A percentile compares a stretch with the other conserved stretches of the same genome.
phyloP scores from a whole-genome alignment of 768 basidiomycete species.

The Hysterangium stoloniferum region DNA sequence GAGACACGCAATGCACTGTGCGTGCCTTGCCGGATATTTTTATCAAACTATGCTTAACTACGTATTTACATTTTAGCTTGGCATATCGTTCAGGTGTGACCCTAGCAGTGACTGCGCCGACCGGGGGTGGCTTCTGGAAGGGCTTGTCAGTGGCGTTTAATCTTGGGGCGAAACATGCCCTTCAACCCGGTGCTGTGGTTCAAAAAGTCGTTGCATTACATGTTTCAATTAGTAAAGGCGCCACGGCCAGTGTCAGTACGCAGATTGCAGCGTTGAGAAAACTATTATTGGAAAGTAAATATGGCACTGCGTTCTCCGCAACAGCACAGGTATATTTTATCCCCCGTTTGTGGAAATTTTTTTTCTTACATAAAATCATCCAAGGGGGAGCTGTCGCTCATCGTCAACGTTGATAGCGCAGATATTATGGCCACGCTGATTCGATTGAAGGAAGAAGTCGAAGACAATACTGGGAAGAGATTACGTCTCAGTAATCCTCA shows the following conservation, averaged over 20 bases:
- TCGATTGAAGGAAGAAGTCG: slow-evolving; percentile 29
- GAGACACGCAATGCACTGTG: slow-evolving; percentile 65
- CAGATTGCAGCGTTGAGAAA: slow-evolving; percentile 68
- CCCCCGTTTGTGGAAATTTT: background rate
- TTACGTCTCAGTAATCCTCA: slow-evolving; percentile 60
- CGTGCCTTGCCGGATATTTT: slow-evolving; percentile 23
- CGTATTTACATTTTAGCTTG: slow-evolving; percentile 29
- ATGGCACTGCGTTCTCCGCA: slow-evolving; percentile 48
- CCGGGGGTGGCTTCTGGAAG: slow-evolving; percentile 40
- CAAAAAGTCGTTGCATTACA: slow-evolving; percentile 59
- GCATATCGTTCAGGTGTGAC: slow-evolving; percentile 66
- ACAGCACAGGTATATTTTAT: slow-evolving; percentile 39
- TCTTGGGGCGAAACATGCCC: slow-evolving; percentile 46
- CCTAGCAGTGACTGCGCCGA: slow-evolving; percentile 43
- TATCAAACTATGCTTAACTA: background rate
- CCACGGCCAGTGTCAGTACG: slow-evolving; percentile 59
- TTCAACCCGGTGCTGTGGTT: slow-evolving; percentile 52
- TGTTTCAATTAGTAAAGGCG: slow-evolving; percentile 40
- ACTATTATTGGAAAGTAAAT: slow-evolving; percentile 54
- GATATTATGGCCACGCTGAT: slow-evolving; percentile 35
- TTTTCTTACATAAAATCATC: background rate
- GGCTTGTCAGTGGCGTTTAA: slow-evolving; percentile 59
- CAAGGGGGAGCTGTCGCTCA: slow-evolving; percentile 57
- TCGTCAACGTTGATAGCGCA: slow-evolving; percentile 36
- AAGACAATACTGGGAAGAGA: background rate